Evolutionary conservation across 495 filamentous ascomycete genomes (phyloP), one percentile per base, ranked within the genome.

Genomic region (Hamigera avellanea): DNA sequence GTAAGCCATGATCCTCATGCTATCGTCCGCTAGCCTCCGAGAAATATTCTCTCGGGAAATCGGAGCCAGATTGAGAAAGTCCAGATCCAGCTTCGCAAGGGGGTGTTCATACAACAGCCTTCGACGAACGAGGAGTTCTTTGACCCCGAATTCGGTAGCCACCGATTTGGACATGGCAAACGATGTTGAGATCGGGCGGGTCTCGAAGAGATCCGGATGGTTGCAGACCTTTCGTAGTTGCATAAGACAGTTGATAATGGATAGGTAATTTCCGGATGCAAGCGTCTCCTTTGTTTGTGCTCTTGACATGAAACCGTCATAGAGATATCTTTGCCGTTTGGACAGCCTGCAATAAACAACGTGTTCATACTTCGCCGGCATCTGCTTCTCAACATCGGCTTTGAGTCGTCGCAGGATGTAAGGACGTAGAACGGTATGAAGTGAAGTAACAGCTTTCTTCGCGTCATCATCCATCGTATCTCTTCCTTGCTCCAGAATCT

Each of bases 191-290:
- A 99, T 95, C n/a, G 83, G 86, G 10, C 93, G 75, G n/a, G 91
- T 93, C 44, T 95, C 83, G 52, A 99, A 99, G 10, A 96, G 72
- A 63, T 99, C 93, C 0, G 93, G 93, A 51, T 99, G 93, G 47
- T 96, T 96, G 69, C 93, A 99, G 29, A 99, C 93, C 54, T 95
- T 95, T 15, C 93, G 79, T 19, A 99, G 70, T 53, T 94, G 88
- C 91, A 99, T 94, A 29, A 99, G 64, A 59, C 93, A 95, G 57
- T 94, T 95, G 57, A 96, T 95, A 52, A 96, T 95, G 7, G 84
- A 93, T 45, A 96, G 76, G 53, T 95, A 95, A 48, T 96, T 99
- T 14, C 93, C 93, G 1, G 86, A 93, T n/a, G 83, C 73, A 10
- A 96, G 69, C 0, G 84, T 94, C 45, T 84, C 77, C 40, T 83